Base-by-base conservation (phyloP, 179 eudicot species). In the Nepenthes alata region DNA sequence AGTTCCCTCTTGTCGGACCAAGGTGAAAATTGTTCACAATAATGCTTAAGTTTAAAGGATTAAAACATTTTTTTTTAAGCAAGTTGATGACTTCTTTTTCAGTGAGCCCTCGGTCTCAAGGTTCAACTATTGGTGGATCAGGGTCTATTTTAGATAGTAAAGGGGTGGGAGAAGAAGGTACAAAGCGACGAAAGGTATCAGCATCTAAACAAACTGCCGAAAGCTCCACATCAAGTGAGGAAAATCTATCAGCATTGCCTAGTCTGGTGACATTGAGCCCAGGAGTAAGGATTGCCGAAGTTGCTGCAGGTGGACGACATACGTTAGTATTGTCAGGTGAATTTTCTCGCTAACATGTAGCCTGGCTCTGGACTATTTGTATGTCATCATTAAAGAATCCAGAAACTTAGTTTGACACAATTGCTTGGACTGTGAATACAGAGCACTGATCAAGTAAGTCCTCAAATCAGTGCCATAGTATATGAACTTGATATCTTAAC, bases 231-330 rank as follows among this genome's bases (percentile, higher is more conserved):
- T 64, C 85, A 56, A 69, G 60, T 67, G 97, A 93, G 55, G 98
- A 87, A 66, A 70, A 67, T 56, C 82, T 83, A 49, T 83, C 95
- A 5, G 93, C 96, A 15, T 75, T 80, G 72, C 97, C 98, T 34
- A 89, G 95, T 71, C 74, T 93, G 34, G 98, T 93, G 10, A 70
- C 86, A 11, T 76, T 93, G 54, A 85, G 81, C 68, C 90, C 98
- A 7, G 98, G 98, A 68, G 81, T 93, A 16, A 80, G 88, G 73
- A 85, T 93, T 37, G 72, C 84, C 15, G 65, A 80, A 37, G 98
- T 93, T 74, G 98, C 98, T 62, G 95, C 98, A 66, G 98, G 98
- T 57, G 98, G 98, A 14, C 87, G 98, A 35, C 98, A 93, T 74
- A 86, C 95, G 35, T 73, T 93, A 53, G 97, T 87, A 41, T 76